phyloP scores from a whole-genome alignment of 306 rosid genomes.

The Chamaecrista fasciculata region DNA sequence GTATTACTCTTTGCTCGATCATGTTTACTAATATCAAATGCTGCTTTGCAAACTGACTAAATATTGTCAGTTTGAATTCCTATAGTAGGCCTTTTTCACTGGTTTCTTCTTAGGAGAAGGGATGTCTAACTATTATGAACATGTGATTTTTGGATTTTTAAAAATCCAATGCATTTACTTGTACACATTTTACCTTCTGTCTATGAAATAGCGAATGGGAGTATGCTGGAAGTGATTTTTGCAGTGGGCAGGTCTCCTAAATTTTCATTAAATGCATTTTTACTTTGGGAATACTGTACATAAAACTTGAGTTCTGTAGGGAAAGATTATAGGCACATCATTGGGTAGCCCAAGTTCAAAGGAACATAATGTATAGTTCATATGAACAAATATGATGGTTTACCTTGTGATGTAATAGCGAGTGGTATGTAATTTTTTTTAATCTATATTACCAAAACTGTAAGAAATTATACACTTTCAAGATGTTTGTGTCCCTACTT shows the following conservation, averaged over 20 bases:
- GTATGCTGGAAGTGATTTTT: neutral
- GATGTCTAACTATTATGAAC: neutral
- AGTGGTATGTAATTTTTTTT: neutral
- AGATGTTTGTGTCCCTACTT: neutral
- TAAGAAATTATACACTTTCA: neutral
- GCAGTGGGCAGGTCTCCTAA: neutral
- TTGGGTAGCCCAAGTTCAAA: neutral
- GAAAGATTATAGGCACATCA: neutral
- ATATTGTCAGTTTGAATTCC: neutral
- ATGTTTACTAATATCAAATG: neutral
- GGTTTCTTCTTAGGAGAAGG: neutral
- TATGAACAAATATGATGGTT: neutral
- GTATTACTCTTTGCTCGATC: slow-evolving; percentile 38
- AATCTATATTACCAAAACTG: neutral
- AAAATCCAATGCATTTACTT: neutral
- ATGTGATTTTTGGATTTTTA: neutral
- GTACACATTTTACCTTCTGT: neutral
- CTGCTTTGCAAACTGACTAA: neutral
- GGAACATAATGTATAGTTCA: neutral
- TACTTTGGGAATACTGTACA: neutral
- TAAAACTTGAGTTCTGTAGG: neutral
- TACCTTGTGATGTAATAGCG: neutral
- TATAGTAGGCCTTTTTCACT: neutral
- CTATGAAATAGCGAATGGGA: neutral
- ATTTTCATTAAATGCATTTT: neutral